Evolutionary conservation across 768 basidiomycete species (phyloP).

Genomic region (Boletus vermiculosoides): DNA sequence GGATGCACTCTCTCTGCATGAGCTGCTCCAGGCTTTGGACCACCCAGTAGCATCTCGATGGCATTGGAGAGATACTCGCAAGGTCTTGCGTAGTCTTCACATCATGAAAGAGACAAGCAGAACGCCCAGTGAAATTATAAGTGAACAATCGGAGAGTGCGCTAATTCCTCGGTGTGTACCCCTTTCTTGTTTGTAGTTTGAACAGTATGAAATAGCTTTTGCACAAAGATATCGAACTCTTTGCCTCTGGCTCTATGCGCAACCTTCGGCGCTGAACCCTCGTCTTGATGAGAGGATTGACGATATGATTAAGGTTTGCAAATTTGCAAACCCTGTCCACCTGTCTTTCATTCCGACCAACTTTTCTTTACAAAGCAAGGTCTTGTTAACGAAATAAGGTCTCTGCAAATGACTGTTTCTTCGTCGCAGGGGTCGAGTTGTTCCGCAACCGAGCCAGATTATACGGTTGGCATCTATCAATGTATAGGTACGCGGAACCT

Average conservation of each 20-base stretch:
- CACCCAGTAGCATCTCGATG: slow-evolving; percentile 73
- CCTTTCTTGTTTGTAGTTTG: not conserved
- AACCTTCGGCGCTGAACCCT: slow-evolving; percentile 55
- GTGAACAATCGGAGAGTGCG: slow-evolving; percentile 51
- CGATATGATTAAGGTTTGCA: slow-evolving; percentile 77
- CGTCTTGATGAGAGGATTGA: slow-evolving; percentile 83
- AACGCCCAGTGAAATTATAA: slow-evolving; percentile 64
- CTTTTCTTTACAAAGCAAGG: slow-evolving; percentile 52
- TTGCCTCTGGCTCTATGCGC: slow-evolving; percentile 89
- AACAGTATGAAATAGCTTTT: not conserved
- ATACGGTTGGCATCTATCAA: slow-evolving; percentile 88
- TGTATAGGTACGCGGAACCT: slow-evolving; percentile 66
- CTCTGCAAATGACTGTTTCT: slow-evolving; percentile 39
- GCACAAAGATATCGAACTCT: slow-evolving; percentile 72
- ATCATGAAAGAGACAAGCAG: slow-evolving; percentile 72
- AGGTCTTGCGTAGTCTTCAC: slow-evolving; percentile 76
- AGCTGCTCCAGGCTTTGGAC: slow-evolving; percentile 67
- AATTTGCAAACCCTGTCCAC: slow-evolving; percentile 27
- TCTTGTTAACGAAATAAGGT: slow-evolving; percentile 73
- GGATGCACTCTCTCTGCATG: slow-evolving; percentile 61
- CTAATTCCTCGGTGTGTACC: slow-evolving; percentile 50
- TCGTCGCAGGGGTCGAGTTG: not conserved
- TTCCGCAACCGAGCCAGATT: slow-evolving; percentile 39
- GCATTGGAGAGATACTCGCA: slow-evolving; percentile 96
- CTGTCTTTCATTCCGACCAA: not conserved